These are phyloP conservation scores for Chenopodium album DNA, from an alignment of 148 eudicot species.

Conservation along the genomic window DNA sequence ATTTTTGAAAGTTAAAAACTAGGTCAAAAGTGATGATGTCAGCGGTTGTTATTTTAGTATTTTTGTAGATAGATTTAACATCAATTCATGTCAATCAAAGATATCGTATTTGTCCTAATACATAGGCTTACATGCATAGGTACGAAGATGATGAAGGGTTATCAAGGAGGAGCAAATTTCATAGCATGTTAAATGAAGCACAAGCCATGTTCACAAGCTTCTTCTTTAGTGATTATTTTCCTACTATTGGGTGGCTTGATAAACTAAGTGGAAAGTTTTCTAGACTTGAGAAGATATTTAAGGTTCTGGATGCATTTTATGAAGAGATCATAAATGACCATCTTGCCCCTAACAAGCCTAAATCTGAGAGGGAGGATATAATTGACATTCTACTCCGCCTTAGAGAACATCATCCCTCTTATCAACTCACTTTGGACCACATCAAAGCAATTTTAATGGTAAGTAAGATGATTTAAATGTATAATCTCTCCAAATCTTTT, in stretches of 20 bases:
- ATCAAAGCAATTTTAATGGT: slow-evolving; percentile 38
- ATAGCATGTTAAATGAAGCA: background rate
- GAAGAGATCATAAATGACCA: slow-evolving; percentile 29
- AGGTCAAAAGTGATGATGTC: too few species aligned
- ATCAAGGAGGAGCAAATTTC: slow-evolving; percentile 18
- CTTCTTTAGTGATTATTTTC: slow-evolving; percentile 22
- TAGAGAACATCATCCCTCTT: background rate
- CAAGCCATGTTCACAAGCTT: background rate
- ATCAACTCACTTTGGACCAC: slow-evolving; percentile 25
- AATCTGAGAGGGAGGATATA: slow-evolving; percentile 18
- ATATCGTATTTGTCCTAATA: too few species aligned
- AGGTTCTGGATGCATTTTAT: slow-evolving; percentile 21
- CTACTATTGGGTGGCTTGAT: slow-evolving; percentile 9
- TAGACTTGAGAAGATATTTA: background rate
- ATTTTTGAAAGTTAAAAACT: too few species aligned
- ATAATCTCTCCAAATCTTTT: too few species aligned
- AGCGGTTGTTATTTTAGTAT: too few species aligned
- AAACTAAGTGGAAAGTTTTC: background rate
- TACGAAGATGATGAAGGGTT: slow-evolving; percentile 3
- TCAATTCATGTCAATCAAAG: too few species aligned
- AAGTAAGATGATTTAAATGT: background rate
- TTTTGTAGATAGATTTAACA: too few species aligned
- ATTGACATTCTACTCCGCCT: slow-evolving; percentile 32
- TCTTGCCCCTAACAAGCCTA: slow-evolving; percentile 14
- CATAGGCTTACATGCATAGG: background rate